Conservation (phyloP, 2,329 filamentous ascomycete species). For the Paramyrothecium roridum region DNA sequence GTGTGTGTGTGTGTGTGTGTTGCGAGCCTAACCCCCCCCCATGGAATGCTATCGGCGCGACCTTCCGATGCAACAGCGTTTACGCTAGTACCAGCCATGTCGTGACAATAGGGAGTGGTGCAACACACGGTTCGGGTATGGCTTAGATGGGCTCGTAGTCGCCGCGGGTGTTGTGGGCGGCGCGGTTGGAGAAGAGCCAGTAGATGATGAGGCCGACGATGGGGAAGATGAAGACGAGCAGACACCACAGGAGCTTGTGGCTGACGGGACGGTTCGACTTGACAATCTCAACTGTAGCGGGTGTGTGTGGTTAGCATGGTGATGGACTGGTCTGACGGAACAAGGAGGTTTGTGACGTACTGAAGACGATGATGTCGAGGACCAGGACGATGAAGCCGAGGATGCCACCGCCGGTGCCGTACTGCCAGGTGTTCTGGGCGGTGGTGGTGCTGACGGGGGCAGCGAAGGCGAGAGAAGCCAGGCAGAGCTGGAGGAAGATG, state of each 20-base stretch:
- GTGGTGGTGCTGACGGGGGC: conserved; percentile 40
- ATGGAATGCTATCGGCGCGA: too few species aligned
- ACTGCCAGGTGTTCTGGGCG: conserved; percentile 42
- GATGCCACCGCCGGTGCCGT: conserved; percentile 59
- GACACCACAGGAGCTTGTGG: conserved; percentile 60
- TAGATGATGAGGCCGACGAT: conserved; percentile 60
- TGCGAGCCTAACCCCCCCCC: too few species aligned
- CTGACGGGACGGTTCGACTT: conserved; percentile 57
- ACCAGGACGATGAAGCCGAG: conserved; percentile 59
- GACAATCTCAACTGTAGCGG: conserved; percentile 59
- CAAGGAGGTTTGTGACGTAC: conserved; percentile 44
- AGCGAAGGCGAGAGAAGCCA: conserved; percentile 48
- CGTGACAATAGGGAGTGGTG: too few species aligned
- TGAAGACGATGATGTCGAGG: conserved; percentile 60
- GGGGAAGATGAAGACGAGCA: conserved; percentile 64
- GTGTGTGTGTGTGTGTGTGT: too few species aligned
- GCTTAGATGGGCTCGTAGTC: conserved; percentile 46
- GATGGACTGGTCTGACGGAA: too few species aligned
- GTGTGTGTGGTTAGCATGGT: conserved; percentile 7
- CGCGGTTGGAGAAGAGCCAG: conserved; percentile 62
- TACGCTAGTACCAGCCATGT: too few species aligned
- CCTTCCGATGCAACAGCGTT: too few species aligned
- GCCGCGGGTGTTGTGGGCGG: conserved; percentile 46
- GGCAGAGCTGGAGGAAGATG: conserved; percentile 21
- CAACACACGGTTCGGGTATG: too few species aligned